Evolutionary conservation across 352 stramenopile species (phyloP), one percentile per base, ranked within the genome.

Genomic region (Phytophthora vignae): DNA sequence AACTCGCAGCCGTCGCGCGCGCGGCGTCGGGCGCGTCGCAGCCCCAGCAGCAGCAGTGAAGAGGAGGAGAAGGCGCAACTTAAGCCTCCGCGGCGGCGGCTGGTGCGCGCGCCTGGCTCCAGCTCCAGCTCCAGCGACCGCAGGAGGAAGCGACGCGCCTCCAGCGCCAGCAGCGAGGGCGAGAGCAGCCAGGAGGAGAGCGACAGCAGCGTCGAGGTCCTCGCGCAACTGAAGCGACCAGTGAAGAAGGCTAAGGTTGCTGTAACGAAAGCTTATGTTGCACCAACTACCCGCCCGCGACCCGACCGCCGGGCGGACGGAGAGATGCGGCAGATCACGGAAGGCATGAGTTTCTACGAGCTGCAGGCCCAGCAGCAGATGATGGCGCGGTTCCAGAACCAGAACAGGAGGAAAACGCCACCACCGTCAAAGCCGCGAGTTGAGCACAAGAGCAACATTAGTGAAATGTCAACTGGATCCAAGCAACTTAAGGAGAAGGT

Each of bases 281-380:
- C 67, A 10, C 27, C 49, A 67, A 48, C 36, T 2, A 42, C 29
- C 53, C 64, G 53, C 22, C 27, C 38, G 1, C 60, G 57, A 36
- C 49, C 19, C 55, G 46, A 49, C 22, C 27, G 19, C 9, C 50
- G 36, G 31, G 64, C 38, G 15, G 48, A 53, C 49, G 63, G 55
- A 49, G 62, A 66, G 49, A 77, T 66, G 70, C 52, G 55, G 3
- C 31, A 68, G 10, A 78, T 88, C 22, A 76, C 67, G 8, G 77
- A 90, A 60, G 71, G 63, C 1, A 80, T 90, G 68, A 81, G 58
- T 15, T 69, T 85, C 49, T 75, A 74, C 22, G 82, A 90, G 58
- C 61, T 90, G 19, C 82, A 90, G 31, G 80, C 78, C 3, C 82
- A 90, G 65, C 69, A 90, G 56, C 76, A 76, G 22, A 64, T 82